Conservation (phyloP, 805 yeast genomes). For the Saccharomyces eubayanus region DNA sequence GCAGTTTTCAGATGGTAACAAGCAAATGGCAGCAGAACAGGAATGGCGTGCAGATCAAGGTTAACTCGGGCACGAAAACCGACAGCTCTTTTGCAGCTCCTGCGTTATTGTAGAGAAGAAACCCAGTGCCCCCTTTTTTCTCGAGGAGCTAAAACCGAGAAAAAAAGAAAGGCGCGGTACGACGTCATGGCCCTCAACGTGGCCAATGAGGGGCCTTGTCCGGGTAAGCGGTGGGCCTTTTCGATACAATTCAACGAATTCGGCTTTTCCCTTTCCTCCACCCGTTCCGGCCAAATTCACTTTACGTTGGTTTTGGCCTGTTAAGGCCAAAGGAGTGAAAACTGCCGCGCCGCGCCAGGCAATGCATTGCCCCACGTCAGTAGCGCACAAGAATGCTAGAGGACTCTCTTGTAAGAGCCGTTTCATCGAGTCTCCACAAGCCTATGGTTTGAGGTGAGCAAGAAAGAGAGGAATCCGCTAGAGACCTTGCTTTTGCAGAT, state of each 20-base stretch:
- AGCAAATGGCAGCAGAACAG: background rate
- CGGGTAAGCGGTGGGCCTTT: background rate
- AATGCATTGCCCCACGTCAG: background rate
- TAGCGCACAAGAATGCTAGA: background rate
- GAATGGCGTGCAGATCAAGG: background rate
- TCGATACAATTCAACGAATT: background rate
- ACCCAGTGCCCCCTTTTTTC: background rate
- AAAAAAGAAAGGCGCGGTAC: background rate
- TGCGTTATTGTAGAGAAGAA: background rate
- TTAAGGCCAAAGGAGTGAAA: background rate
- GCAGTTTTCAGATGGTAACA: background rate
- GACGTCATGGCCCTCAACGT: background rate
- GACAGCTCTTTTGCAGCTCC: background rate
- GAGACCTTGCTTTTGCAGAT: background rate
- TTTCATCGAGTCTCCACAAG: background rate
- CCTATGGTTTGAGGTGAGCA: background rate
- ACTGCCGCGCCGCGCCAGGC: background rate
- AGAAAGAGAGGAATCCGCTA: background rate
- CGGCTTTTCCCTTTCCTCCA: background rate
- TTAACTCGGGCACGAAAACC: background rate
- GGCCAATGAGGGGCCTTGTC: background rate
- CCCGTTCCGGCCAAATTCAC: background rate
- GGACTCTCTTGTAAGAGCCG: background rate
- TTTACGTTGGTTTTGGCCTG: background rate
- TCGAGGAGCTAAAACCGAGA: background rate